Base-by-base conservation (phyloP, 2,329 filamentous ascomycete genomes). In the Colletotrichum kahawae region DNA sequence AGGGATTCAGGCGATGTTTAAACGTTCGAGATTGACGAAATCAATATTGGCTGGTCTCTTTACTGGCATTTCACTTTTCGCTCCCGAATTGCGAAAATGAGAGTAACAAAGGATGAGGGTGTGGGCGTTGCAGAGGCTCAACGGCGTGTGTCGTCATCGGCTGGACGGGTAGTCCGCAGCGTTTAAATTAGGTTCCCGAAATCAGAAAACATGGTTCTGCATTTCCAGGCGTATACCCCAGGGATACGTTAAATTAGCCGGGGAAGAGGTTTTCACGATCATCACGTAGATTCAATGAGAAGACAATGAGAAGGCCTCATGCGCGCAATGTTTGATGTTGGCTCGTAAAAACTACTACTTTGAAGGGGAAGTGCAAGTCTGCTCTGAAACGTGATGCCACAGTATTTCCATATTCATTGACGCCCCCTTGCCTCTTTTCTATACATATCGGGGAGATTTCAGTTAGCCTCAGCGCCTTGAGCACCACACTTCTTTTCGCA, bases 401-500 rank as follows among this genome's bases (percentile, higher is more conserved):
- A 5, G 21, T 56, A 56, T 56, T 57, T 3, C 29, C 24, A 29
- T 1, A 14, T 29, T 57, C 0, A 16, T 57, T 24, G 8, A 57
- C 7, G 4, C 51, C 18, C 14, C 10, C 16, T 7, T 51, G 6
- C 6, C 51, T 57, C 56, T 33, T n/a, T 31, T 5, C 14, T 1
- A 9, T 0, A 10, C 1, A 31, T 1, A 18, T 56, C 0, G 21
- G 24, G 5, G 18, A 29, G 0, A 14, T 1, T 21, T n/a, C 48
- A 73, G 64, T 71, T 71, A 14, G 77, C 71, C 29, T 77, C 74
- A 12, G 76, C 33, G 18, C 71, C 71, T 56, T 77, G 48, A 0
- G 76, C 68, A 34, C 74, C 67, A 8, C 74, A 78, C 67, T 77
- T 77, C 59, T 78, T 71, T 3, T 66, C 43, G 56, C 76, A 77